Conservation (phyloP, 352 stramenopile genomes). For the Phytophthora sansomeana region DNA sequence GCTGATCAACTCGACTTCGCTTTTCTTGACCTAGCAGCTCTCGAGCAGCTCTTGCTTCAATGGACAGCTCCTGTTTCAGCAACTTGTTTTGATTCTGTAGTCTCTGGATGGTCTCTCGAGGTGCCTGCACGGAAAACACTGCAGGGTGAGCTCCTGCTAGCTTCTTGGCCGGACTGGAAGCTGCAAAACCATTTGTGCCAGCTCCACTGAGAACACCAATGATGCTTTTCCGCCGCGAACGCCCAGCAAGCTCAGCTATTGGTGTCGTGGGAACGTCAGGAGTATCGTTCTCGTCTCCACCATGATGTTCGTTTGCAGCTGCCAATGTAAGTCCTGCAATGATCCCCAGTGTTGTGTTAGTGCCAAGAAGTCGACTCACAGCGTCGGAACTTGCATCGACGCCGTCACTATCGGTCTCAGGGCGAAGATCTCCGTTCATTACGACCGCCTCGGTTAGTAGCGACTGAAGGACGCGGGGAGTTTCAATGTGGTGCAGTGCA, state of each 20-base stretch:
- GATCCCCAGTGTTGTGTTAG: constrained; percentile 63
- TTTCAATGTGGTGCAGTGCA: constrained; percentile 35
- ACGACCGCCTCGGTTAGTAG: not conserved
- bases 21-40: constrained; percentile 64
- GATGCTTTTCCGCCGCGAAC: constrained; percentile 18
- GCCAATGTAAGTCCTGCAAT: constrained; percentile 61
- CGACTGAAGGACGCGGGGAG: constrained; percentile 17
- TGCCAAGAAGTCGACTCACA: constrained; percentile 45
- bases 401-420: constrained; percentile 31
- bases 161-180: constrained; percentile 43
- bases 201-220: constrained; percentile 15
- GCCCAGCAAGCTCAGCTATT: not conserved
- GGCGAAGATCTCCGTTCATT: constrained; percentile 33
- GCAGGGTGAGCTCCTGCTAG: constrained; percentile 9
- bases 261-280: constrained; percentile 16
- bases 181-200: constrained; percentile 15
- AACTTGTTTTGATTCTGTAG: constrained; percentile 81
- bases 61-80: constrained; percentile 77
- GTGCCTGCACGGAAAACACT: constrained; percentile 71
- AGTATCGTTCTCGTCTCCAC: constrained; percentile 39
- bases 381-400: constrained; percentile 15
- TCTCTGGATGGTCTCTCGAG: constrained; percentile 75
- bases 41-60: constrained; percentile 67
- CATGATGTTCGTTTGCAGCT: constrained; percentile 38
- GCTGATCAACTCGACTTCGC: constrained; percentile 56